Conservation (phyloP, 257 asterid genomes). For the Fraxinus americana region DNA sequence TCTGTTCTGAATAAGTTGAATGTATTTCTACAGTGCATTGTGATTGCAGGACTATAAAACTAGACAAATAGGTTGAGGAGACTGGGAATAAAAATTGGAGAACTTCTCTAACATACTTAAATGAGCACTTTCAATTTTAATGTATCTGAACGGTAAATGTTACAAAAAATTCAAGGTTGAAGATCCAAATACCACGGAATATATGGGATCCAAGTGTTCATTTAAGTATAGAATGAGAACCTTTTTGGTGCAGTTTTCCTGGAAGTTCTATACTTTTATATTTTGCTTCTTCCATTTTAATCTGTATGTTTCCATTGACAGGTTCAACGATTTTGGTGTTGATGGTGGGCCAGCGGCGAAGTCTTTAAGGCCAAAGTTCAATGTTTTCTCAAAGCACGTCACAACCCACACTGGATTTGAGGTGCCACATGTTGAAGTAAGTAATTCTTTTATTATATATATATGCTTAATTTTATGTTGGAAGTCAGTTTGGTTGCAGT, state of each 20-base stretch:
- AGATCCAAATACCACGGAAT: neutral
- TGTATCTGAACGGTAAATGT: neutral
- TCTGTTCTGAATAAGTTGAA: neutral
- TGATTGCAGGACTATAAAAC: neutral
- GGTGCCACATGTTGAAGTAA: conserved; percentile 76
- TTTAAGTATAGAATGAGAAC: neutral
- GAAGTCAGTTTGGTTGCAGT: neutral
- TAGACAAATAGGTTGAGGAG: neutral
- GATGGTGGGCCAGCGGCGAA: conserved; percentile 93
- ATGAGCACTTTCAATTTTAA: neutral
- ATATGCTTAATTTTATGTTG: conserved; percentile 12
- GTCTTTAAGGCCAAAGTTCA: conserved; percentile 66
- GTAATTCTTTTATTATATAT: conserved; percentile 19
- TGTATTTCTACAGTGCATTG: neutral
- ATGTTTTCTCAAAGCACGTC: conserved; percentile 63
- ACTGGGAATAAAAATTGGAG: neutral
- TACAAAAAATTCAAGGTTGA: neutral
- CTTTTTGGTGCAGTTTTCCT: neutral
- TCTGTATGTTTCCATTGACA: conserved; percentile 23
- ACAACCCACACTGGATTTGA: conserved; percentile 59
- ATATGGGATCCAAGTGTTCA: neutral
- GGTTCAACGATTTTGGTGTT: conserved; percentile 77
- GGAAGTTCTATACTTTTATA: neutral
- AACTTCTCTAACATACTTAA: neutral
- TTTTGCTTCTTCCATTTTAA: conserved; percentile 4